phyloP scores from a whole-genome alignment of 192 early-diverging fungal genomes.

The Backusella australiensis region DNA sequence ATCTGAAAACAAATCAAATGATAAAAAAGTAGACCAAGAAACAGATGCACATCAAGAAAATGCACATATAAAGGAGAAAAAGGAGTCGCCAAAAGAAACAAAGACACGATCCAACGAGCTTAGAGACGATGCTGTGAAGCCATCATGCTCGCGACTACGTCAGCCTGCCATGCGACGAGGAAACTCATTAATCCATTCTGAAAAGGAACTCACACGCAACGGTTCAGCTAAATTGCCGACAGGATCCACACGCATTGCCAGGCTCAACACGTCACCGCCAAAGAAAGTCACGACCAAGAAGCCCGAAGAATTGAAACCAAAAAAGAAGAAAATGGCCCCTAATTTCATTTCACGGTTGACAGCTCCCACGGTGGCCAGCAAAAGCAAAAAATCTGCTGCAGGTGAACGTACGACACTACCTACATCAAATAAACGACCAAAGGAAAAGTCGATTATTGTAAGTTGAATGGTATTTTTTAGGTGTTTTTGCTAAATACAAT shows the following conservation, averaged over 20 bases:
- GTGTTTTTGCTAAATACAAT: no score
- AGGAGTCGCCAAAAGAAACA: neutral
- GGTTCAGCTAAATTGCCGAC: neutral
- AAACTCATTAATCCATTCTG: neutral
- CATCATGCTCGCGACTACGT: neutral
- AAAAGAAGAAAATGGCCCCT: conserved; percentile 4
- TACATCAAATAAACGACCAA: neutral
- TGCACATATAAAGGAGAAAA: neutral
- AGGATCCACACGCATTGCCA: neutral
- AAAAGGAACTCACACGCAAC: neutral
- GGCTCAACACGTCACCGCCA: neutral
- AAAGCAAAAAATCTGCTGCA: neutral
- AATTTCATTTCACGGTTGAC: conserved; percentile 2
- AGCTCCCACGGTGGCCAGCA: neutral
- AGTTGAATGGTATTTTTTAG: neutral
- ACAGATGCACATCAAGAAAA: neutral
- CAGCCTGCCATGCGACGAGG: neutral
- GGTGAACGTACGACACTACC: neutral
- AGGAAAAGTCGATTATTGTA: neutral
- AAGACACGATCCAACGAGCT: neutral
- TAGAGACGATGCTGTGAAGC: neutral
- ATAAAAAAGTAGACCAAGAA: no score
- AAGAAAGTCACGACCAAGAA: neutral
- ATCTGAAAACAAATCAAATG: neutral
- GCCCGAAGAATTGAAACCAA: neutral